Conservation (phyloP, 2,329 filamentous ascomycete species). For the Curvularia lunata region DNA sequence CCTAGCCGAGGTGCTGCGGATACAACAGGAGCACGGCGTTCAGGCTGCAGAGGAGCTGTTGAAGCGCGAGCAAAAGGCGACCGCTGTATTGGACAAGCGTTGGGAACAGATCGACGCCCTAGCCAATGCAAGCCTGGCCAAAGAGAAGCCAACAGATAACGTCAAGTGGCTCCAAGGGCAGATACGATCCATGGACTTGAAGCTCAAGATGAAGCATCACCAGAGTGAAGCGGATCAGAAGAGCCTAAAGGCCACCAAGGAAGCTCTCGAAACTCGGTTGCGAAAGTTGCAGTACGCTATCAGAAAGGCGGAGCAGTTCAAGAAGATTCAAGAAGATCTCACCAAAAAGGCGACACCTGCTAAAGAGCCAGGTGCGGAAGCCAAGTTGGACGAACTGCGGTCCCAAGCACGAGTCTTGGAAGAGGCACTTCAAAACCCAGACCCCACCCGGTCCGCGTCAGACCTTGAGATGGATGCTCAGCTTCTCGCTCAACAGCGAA, state of each 20-base stretch:
- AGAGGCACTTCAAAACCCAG: constrained; percentile 23
- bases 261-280: constrained; percentile 33
- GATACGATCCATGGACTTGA: constrained; percentile 30
- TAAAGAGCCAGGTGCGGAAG: constrained; percentile 29
- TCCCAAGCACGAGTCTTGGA: constrained; percentile 17
- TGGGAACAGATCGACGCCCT: constrained; percentile 35
- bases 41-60: constrained; percentile 26
- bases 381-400: constrained; percentile 24
- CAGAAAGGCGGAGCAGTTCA: constrained; percentile 34
- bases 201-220: constrained; percentile 36
- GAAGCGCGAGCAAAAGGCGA: constrained; percentile 24
- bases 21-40: constrained; percentile 53
- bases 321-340: constrained; percentile 25
- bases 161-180: constrained; percentile 37
- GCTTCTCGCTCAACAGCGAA: constrained; percentile 17
- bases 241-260: constrained; percentile 29
- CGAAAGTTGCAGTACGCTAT: constrained; percentile 32
- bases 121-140: constrained; percentile 24
- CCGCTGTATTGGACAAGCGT: constrained; percentile 27
- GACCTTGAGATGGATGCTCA: constrained; percentile 21
- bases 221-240: constrained; percentile 36
- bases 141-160: constrained; percentile 25
- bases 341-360: constrained; percentile 25
- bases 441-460: constrained; percentile 19
- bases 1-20: constrained; percentile 61